Base-by-base conservation (phyloP, 2,329 filamentous ascomycete genomes). In the Pseudocercospora fuligena region DNA sequence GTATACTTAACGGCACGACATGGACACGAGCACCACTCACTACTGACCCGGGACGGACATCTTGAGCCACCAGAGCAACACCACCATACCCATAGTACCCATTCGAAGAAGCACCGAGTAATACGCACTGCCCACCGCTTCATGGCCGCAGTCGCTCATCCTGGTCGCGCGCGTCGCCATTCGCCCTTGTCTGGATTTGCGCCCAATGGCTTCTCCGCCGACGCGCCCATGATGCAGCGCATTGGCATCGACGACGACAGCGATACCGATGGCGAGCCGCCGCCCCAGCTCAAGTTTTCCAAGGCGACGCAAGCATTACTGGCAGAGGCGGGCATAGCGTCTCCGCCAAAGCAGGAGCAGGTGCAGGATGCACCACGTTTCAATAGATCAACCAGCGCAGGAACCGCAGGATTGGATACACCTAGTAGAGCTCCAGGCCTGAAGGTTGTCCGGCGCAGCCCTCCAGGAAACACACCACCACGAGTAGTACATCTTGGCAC, bases 241-340 rank as follows among this genome's bases (percentile, higher is more conserved):
- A 82, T 84, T 70, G 77, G 82, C 74, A 81, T 89, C 72, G 90
- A 92, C 73, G 94, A 97, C 77, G 94, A 97, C 76, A 97, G 92
- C 83, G 76, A 78, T 61, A 97, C 94, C 25, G 94, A 97, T 80
- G 94, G 97, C 75, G 94, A 97, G 80, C 92, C 96, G 29, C 91
- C 92, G 16, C 90, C 81, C 61, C 93, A 93, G 74, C 93, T 95
- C 88, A 96, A 95, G 82, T 91, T 97, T 25, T 97, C 93, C 78
- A 93, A 94, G 74, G 87, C 95, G 72, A 97, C 94, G 58, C 94
- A 95, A 77, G 94, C 93, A 21, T 84, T 97, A 16, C 85, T 97
- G 61, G 84, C 84, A 60, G 84, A 85, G 70, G 82, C 79, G 25
- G 87, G 88, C 65, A 88, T 90, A 59, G 85, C 82, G 3, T 85